Evolutionary conservation across 768 basidiomycete species (phyloP), one percentile per base, ranked within the genome.

Genomic region (Leccinum fibrillosum): DNA sequence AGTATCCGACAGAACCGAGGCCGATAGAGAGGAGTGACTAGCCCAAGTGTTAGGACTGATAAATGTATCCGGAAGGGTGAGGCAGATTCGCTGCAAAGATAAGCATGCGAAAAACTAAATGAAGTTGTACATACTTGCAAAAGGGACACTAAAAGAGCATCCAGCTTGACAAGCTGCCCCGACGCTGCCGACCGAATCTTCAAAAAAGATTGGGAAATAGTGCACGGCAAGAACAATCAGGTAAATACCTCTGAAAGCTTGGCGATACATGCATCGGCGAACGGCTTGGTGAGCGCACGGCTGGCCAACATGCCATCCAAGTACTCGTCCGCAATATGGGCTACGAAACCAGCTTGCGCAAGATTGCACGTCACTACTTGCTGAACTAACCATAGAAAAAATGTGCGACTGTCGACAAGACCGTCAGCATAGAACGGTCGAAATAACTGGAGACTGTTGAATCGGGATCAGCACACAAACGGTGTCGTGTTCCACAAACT

Each of bases 371-470:
- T 78, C n/a, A 71, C 67, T 82, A 90, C 85, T 66, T 92, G 89
- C 57, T 88, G 84, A 19, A 90, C 86, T 25, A 93, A 76, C 91
- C 91, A 93, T 13, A 79, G 73, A 7, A 93, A 79, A 71, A 92
- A 91, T 0, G 88, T 86, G 39, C 80, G 80, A 63, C 85, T 85
- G 63, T 94, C 91, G 13, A 94, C 86, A 15, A 94, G 77, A 25
- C 89, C 88, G 69, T 94, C 91, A 0, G 82, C 77, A 68, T 91
- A 92, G 70, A 92, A 91, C 3, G 85, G 82, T 26, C 88, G 84
- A 42, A 93, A 73, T 5, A 94, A 76, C 62, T 81, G 81, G 4
- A 92, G 78, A 61, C 91, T 93, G 53, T 8, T 30, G 35, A 60
- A 17, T 28, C 1, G 12, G 30, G 19, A 57, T 71, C 12, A 61